Evolutionary conservation across 202 grass and related monocot species (phyloP).

Genomic region (Schoenoplectus tabernaemontani): DNA sequence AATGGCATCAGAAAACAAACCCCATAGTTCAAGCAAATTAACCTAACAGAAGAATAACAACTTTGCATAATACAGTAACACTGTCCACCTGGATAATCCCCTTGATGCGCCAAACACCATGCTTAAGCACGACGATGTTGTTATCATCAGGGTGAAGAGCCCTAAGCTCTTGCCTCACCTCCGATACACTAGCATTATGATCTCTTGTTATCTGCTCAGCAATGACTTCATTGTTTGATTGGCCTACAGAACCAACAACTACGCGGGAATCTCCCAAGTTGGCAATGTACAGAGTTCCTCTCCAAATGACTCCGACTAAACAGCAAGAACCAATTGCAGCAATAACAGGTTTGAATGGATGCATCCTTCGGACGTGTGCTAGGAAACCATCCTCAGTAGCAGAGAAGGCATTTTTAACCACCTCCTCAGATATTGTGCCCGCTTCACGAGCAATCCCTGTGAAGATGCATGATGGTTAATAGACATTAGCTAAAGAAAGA

Average conservation of each 20-base stretch:
- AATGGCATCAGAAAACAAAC: background rate
- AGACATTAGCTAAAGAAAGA: background rate
- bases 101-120: constrained; percentile 98
- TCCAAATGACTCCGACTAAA: constrained; percentile 80
- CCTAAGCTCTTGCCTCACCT: constrained; percentile 79
- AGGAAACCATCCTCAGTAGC: constrained; percentile 89
- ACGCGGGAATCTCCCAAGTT: constrained; percentile 92
- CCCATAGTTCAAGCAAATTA: background rate
- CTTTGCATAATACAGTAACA: background rate
- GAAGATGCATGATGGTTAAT: background rate
- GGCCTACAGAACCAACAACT: constrained; percentile 52
- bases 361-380: constrained; percentile 68
- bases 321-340: constrained; percentile 87
- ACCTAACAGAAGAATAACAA: background rate
- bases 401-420: constrained; percentile 75
- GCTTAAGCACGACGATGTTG: constrained; percentile 87
- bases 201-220: constrained; percentile 89
- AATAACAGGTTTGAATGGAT: constrained; percentile 80
- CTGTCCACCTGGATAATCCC: constrained; percentile 86
- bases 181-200: constrained; percentile 83
- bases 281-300: constrained; percentile 72
- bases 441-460: constrained; percentile 62
- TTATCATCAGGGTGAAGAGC: constrained; percentile 93
- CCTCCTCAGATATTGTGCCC: constrained; percentile 73
- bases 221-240: constrained; percentile 46